Evolutionary conservation across 2,329 filamentous ascomycete genomes (phyloP), one percentile per base, ranked within the genome.

Genomic region (Sporothrix sp.): DNA sequence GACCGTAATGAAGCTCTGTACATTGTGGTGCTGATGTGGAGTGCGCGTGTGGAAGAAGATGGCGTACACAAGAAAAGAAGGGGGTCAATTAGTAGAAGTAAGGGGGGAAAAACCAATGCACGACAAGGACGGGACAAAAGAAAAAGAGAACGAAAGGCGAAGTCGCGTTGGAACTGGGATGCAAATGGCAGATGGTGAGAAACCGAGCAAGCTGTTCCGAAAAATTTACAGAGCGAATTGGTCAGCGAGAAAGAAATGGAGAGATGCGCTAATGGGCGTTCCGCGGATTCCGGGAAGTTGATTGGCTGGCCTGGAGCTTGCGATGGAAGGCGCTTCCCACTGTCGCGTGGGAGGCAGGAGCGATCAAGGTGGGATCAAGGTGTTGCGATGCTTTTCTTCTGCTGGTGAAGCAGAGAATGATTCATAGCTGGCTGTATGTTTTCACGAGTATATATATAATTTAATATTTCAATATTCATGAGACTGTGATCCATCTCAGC

Each of bases 1-100:
- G 73, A 68, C 59, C 74, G 68, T 59, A 75, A 58, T 46, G 73
- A 69, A 58, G 71, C 64, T 64, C 75, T 74, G 57, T 76, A 78
- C 76, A 80, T 79, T 40, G 40, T 45, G 46, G 51, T n/a, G n/a
- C n/a, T n/a, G 49, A 51, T 53, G n/a, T 18, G 14, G 25, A 20
- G 16, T 8, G n/a, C 9, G 3, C 48, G 48, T 4, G 32, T 46
- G 10, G 20, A 52, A 14, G 27, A 49, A 43, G 23, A 50, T 20
- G 23, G 18, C 42, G n/a, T 44, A 28, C 28, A 53, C 48, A 48
- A 53, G 9, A 37, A 39, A 44, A 39, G 6, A 47, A 47, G 23
- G 20, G 40, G 18, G 35, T 25, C 14, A 8, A 40, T 40, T 23
- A 33, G 21, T 11, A 45, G 7, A 14, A 18, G 16, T 20, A 16